Evolutionary conservation across 169 alveolate species (phyloP).

Genomic region (Cryptosporidium sp.): DNA sequence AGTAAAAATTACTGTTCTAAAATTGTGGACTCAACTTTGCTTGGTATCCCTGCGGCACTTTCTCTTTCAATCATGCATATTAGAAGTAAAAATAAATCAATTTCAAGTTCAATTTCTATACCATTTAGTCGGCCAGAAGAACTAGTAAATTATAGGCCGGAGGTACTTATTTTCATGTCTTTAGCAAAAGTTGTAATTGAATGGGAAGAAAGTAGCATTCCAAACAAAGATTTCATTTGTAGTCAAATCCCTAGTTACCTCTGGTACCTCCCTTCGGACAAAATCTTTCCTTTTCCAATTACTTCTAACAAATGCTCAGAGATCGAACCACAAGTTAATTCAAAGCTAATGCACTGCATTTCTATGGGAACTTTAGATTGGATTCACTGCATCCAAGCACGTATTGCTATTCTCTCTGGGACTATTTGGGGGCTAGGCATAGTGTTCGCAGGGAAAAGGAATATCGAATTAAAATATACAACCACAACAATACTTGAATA

Average conservation of each 20-base stretch:
- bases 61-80: slow-evolving; percentile 60
- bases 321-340: background rate
- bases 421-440: slow-evolving; percentile 71
- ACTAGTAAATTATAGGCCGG: slow-evolving; percentile 59
- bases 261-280: slow-evolving; percentile 62
- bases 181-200: slow-evolving; percentile 63
- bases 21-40: slow-evolving; percentile 39
- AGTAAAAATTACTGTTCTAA: slow-evolving; percentile 57
- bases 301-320: background rate
- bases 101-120: slow-evolving; percentile 42
- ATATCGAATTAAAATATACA: background rate
- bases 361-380: slow-evolving; percentile 49
- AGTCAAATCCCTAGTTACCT: slow-evolving; percentile 48
- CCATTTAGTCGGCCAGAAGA: slow-evolving; percentile 57
- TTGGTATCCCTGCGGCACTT: slow-evolving; percentile 48
- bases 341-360: slow-evolving; percentile 12
- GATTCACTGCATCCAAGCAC: slow-evolving; percentile 71
- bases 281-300: slow-evolving; percentile 49
- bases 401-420: slow-evolving; percentile 57
- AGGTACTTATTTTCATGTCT: slow-evolving; percentile 47
- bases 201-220: slow-evolving; percentile 44
- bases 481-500: slow-evolving; percentile 19
- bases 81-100: slow-evolving; percentile 12
- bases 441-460: slow-evolving; percentile 60
- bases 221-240: slow-evolving; percentile 27